Percentiles rank a stretch among this genome's conserved stretches.
Conservation (phyloP, 2,329 filamentous ascomycete genomes). For the Dendryphion nanum region DNA sequence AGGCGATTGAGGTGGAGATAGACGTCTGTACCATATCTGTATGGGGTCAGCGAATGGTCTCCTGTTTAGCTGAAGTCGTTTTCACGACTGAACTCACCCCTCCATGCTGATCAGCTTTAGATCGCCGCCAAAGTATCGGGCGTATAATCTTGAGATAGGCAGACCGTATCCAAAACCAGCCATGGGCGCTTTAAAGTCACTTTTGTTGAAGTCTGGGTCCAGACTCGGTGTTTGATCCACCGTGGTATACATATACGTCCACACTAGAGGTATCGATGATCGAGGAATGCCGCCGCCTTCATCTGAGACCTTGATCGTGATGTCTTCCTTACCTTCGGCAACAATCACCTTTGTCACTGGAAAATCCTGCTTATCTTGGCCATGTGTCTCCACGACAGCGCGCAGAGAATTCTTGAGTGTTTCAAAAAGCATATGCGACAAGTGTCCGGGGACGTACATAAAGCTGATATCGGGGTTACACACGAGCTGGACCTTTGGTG, state of each 20-base stretch:
- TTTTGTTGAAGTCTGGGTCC: conserved; percentile 98
- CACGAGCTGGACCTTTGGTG: conserved; percentile 92
- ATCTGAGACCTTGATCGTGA: conserved; percentile 97
- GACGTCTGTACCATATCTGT: conserved; percentile 93
- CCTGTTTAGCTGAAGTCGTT: neutral
- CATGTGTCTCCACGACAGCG: conserved; percentile 93
- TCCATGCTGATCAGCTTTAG: conserved; percentile 99
- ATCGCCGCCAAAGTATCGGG: conserved; percentile 95
- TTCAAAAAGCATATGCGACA: conserved; percentile 99
- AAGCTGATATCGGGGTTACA: conserved; percentile 94
- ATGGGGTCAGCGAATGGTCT: conserved; percentile 3
- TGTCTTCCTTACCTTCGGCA: conserved; percentile 96
- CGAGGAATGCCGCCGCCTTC: conserved; percentile 95
- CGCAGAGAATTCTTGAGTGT: conserved; percentile 97
- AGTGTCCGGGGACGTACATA: conserved; percentile 99
- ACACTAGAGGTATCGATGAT: conserved; percentile 92
- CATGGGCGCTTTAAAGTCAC: conserved; percentile 99
- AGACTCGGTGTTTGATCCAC: conserved; percentile 93
- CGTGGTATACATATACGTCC: conserved; percentile 99
- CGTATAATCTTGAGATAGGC: conserved; percentile 90
- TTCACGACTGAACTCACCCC: conserved; percentile 62
- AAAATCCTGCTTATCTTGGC: conserved; percentile 92
- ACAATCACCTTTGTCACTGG: conserved; percentile 97
- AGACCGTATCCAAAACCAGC: conserved; percentile 97
- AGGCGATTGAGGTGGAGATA: conserved; percentile 97